These are phyloP conservation scores for Cucurbita maxima DNA, from an alignment of 306 rosid species.

Conservation along the genomic window DNA sequence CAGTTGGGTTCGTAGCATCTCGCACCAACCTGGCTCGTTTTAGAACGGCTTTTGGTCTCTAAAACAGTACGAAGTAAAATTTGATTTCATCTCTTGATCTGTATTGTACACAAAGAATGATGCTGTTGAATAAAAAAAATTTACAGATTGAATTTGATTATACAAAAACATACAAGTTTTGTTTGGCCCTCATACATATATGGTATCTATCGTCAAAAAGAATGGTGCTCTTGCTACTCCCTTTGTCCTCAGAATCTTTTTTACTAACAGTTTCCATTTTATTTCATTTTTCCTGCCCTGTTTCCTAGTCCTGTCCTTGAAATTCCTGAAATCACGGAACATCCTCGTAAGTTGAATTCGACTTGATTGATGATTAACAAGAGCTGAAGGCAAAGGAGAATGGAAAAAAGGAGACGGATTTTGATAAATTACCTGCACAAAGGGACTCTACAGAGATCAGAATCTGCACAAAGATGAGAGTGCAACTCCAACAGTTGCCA, in stretches of 20 bases:
- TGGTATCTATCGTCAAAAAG: conserved; percentile 19
- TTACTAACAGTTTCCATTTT: conserved; percentile 66
- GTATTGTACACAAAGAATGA: not conserved
- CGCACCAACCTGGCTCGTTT: not conserved
- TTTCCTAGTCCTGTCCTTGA: conserved; percentile 38
- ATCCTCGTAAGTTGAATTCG: not conserved
- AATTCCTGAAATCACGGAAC: conserved; percentile 48
- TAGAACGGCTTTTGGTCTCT: no score
- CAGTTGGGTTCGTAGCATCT: not conserved
- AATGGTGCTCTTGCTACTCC: conserved; percentile 37
- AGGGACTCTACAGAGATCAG: conserved; percentile 53
- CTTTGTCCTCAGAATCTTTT: conserved; percentile 46
- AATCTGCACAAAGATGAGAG: conserved; percentile 63
- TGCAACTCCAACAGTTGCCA: conserved; percentile 92
- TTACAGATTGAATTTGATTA: not conserved
- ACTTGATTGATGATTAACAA: not conserved
- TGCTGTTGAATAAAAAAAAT: not conserved
- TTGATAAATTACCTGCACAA: conserved; percentile 50
- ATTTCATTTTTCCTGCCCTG: conserved; percentile 79
- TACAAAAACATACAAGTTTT: not conserved
- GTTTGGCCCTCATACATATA: not conserved
- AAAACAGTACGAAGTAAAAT: not conserved
- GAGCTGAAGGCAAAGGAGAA: not conserved
- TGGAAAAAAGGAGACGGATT: not conserved
- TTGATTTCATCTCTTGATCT: conserved; percentile 2